phyloP scores from a whole-genome alignment of 1,284 basidiomycete genomes.

The Naganishia liquefaciens region DNA sequence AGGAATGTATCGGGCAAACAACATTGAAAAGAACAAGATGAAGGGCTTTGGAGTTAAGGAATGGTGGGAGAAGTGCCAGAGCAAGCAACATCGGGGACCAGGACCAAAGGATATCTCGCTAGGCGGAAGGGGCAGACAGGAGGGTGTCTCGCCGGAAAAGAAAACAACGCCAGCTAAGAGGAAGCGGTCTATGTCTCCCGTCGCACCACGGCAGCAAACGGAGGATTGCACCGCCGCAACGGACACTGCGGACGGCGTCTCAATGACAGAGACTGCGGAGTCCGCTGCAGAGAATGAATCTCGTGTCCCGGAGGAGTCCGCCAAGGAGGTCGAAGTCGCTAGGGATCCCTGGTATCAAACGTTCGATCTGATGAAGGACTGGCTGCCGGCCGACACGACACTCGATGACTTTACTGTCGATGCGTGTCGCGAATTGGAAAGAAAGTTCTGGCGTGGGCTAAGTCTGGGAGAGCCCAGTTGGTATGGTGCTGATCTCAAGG shows the following conservation, averaged over 20 bases:
- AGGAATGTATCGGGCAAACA: slow-evolving; percentile 69
- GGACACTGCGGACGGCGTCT: not conserved
- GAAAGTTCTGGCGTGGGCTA: slow-evolving; percentile 87
- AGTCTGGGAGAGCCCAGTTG: slow-evolving; percentile 72
- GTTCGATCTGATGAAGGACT: slow-evolving; percentile 69
- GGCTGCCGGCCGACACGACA: slow-evolving; percentile 73
- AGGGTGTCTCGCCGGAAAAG: slow-evolving; percentile 28
- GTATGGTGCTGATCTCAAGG: slow-evolving; percentile 96
- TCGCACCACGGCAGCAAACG: not conserved
- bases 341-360: slow-evolving; percentile 61
- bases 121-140: slow-evolving; percentile 44
- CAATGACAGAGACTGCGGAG: not conserved
- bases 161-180: slow-evolving; percentile 20
- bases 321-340: slow-evolving; percentile 13
- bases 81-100: slow-evolving; percentile 55
- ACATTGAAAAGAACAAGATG: slow-evolving; percentile 69
- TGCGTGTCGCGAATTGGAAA: slow-evolving; percentile 82
- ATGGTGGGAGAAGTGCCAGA: slow-evolving; percentile 78
- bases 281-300: not conserved
- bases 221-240: not conserved
- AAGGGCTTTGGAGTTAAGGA: slow-evolving; percentile 78
- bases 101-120: slow-evolving; percentile 45
- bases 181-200: slow-evolving; percentile 5
- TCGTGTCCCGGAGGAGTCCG: slow-evolving; percentile 1
- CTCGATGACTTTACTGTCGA: slow-evolving; percentile 77